Evolutionary conservation across 805 yeast species (phyloP).

Genomic region (Lipomyces yamanashiensis): DNA sequence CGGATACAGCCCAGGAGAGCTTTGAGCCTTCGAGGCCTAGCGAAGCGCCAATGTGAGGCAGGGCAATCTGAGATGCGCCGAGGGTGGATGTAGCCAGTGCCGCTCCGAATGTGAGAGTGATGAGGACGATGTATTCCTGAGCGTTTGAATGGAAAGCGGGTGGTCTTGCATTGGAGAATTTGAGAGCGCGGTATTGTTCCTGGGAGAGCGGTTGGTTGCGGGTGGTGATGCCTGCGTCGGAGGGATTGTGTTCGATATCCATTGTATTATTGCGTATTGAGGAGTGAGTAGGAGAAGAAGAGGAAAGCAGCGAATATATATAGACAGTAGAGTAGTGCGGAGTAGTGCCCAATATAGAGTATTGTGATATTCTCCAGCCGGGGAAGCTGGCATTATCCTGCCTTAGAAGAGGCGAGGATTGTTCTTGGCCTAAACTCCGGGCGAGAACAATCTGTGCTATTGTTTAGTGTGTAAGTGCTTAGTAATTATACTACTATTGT

Average conservation of each 20-base stretch:
- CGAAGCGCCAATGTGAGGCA: constrained; percentile 45
- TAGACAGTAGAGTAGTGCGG: no score
- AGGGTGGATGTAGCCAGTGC: constrained; percentile 49
- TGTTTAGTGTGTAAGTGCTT: no score
- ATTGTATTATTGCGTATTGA: not conserved
- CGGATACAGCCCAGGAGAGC: constrained; percentile 52
- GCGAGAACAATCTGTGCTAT: no score
- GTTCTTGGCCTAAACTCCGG: no score
- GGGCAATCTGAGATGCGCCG: constrained; percentile 48
- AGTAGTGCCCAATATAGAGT: no score
- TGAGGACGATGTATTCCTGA: constrained; percentile 47
- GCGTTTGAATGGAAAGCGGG: constrained; percentile 43
- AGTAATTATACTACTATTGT: no score
- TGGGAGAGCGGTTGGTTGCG: not conserved
- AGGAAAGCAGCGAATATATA: no score
- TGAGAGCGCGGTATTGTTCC: constrained; percentile 6
- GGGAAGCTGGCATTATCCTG: no score
- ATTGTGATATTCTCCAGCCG: no score
- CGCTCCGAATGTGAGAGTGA: constrained; percentile 48
- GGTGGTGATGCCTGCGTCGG: no score
- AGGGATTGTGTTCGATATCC: not conserved
- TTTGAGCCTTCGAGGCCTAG: constrained; percentile 50
- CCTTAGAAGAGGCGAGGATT: no score
- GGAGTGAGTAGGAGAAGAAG: no score
- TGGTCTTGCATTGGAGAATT: constrained; percentile 44